Percentiles rank a stretch among this genome's conserved stretches.
Conservation (phyloP, 495 filamentous ascomycete species). For the Penicillium ucsense region DNA sequence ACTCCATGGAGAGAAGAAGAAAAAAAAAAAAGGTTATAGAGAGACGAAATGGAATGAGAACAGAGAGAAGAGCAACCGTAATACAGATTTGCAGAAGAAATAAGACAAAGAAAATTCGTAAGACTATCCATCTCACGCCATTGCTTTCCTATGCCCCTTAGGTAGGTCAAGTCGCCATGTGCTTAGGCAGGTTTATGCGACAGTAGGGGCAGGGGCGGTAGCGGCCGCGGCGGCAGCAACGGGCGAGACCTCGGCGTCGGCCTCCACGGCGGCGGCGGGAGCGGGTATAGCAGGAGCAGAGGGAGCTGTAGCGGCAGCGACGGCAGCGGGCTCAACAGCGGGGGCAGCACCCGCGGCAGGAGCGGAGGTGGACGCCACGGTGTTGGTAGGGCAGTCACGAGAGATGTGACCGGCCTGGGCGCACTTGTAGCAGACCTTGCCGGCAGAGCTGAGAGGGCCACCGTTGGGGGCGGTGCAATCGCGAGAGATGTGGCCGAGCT, state of each 20-base stretch:
- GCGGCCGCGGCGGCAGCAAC: conserved; percentile 39
- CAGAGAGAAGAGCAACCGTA: conserved; percentile 18
- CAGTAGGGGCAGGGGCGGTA: conserved; percentile 21
- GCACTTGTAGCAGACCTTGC: conserved; percentile 98
- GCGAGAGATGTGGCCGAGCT: conserved; percentile 94
- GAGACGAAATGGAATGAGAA: too few species aligned
- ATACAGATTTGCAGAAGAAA: conserved; percentile 24
- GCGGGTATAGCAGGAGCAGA: conserved; percentile 25
- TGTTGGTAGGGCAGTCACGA: conserved; percentile 68
- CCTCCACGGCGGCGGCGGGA: conserved; percentile 18
- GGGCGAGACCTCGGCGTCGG: conserved; percentile 27
- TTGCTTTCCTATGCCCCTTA: too few species aligned
- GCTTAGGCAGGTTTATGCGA: conserved; percentile 36
- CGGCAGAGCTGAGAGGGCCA: conserved; percentile 86
- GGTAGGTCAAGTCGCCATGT: not conserved
- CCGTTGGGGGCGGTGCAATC: conserved; percentile 98
- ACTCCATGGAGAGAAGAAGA: conserved; percentile 17
- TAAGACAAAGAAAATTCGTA: conserved; percentile 6
- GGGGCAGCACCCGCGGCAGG: conserved; percentile 27
- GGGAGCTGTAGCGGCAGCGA: conserved; percentile 34
- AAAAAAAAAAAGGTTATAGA: conserved; percentile 6
- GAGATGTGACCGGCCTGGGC: conserved; percentile 94
- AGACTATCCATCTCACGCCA: not conserved
- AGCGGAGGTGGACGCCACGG: conserved; percentile 35
- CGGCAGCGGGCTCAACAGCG: conserved; percentile 25